Conservation (phyloP, 768 basidiomycete genomes). For the Cyathus striatus region DNA sequence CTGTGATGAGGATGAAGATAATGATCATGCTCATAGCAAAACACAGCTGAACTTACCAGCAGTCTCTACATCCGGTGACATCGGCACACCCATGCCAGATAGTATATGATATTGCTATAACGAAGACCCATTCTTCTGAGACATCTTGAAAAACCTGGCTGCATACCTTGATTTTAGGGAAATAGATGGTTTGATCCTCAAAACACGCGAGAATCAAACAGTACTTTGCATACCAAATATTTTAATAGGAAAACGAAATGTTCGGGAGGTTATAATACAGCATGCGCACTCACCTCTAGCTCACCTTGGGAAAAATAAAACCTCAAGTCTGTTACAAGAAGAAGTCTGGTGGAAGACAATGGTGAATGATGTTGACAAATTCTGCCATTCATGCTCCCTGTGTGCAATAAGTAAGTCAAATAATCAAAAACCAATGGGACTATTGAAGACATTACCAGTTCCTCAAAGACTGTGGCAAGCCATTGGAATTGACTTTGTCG, state of each 20-base stretch:
- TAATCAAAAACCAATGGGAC: neutral
- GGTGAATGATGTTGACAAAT: neutral
- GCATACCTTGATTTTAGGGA: neutral
- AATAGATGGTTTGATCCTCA: neutral
- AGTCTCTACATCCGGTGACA: neutral
- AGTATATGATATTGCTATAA: neutral
- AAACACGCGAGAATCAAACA: neutral
- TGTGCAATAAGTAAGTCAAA: slow-evolving; percentile 1
- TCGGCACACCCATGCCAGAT: neutral
- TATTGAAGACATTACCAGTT: slow-evolving; percentile 1
- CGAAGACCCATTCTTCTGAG: neutral
- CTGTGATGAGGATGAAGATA: neutral
- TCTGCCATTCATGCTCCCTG: neutral
- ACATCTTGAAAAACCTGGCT: neutral
- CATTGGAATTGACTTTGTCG: slow-evolving; percentile 4
- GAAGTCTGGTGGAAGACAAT: slow-evolving; percentile 2
- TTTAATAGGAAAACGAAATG: neutral
- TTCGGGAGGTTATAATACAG: neutral
- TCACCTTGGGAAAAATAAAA: neutral
- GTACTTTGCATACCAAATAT: neutral
- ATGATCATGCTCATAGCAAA: neutral
- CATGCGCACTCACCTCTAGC: neutral
- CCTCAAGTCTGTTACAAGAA: neutral
- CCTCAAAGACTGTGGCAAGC: neutral
- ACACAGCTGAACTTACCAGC: neutral